phyloP scores from a whole-genome alignment of 2,329 filamentous ascomycete species.

The Apiospora phragmitis region DNA sequence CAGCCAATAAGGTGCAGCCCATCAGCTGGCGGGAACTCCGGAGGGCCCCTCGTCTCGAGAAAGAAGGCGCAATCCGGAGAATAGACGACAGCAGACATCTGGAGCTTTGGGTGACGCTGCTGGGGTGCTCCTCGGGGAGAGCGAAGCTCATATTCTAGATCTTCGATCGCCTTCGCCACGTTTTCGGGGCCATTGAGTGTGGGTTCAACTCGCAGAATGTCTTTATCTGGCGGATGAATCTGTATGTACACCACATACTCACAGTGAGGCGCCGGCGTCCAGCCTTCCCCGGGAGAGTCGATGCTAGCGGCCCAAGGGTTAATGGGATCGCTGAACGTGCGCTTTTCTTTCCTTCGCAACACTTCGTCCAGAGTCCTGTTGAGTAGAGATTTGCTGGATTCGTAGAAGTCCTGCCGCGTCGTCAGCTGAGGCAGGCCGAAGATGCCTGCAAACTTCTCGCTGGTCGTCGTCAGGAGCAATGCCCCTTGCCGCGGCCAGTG shows the following conservation, averaged over 20 bases:
- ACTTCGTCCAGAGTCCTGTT: conserved; percentile 70
- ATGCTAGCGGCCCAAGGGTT: conserved; percentile 78
- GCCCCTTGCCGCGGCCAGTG: conserved; percentile 83
- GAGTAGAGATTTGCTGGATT: conserved; percentile 63
- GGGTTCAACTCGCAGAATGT: conserved; percentile 34
- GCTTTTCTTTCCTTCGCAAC: conserved; percentile 64
- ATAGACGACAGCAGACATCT: conserved; percentile 64
- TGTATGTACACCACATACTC: conserved; percentile 89
- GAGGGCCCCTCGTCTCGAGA: conserved; percentile 64
- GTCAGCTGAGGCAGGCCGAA: conserved; percentile 86
- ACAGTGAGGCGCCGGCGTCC: conserved; percentile 71
- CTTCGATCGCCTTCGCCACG: conserved; percentile 44
- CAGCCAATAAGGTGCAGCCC: conserved; percentile 58
- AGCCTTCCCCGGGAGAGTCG: conserved; percentile 59
- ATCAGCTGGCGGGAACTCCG: conserved; percentile 50
- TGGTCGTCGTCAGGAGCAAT: conserved; percentile 83
- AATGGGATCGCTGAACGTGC: conserved; percentile 54
- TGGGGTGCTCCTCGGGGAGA: conserved; percentile 61
- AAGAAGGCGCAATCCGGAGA: conserved; percentile 70
- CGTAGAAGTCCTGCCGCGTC: conserved; percentile 56
- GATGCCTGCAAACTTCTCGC: conserved; percentile 90
- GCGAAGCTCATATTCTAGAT: conserved; percentile 64
- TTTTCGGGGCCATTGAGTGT: conserved; percentile 33
- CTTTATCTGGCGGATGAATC: conserved; percentile 57
- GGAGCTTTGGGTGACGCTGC: conserved; percentile 53